Conservation (phyloP, 345 rosid genomes). For the Salix purpurea region DNA sequence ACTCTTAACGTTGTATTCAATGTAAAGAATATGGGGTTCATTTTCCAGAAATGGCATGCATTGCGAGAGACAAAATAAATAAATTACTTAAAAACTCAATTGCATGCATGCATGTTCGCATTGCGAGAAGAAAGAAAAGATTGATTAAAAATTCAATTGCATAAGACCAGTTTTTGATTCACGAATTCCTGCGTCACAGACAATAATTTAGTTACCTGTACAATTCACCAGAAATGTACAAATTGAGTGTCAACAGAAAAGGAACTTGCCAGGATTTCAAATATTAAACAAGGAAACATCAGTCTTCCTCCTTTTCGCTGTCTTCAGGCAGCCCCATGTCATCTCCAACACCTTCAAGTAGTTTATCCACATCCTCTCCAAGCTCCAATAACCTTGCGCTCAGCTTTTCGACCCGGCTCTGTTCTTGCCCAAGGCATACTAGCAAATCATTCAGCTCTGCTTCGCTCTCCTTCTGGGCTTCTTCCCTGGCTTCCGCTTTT, state of each 20-base stretch:
- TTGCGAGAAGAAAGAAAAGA: too few species aligned
- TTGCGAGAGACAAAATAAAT: too few species aligned
- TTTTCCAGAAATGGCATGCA: too few species aligned
- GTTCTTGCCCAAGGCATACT: slow-evolving; percentile 97
- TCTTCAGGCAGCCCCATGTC: slow-evolving; percentile 72
- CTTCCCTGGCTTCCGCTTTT: slow-evolving; percentile 84
- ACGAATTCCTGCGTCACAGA: neutral
- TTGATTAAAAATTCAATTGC: neutral
- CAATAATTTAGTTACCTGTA: slow-evolving; percentile 11
- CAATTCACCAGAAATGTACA: slow-evolving; percentile 21
- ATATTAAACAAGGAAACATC: neutral
- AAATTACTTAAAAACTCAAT: too few species aligned
- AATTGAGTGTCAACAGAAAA: neutral
- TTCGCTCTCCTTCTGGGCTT: slow-evolving; percentile 94
- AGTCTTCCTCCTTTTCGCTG: slow-evolving; percentile 38
- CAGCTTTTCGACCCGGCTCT: slow-evolving; percentile 88
- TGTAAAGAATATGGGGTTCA: too few species aligned
- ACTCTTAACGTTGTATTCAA: too few species aligned
- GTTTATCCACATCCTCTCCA: slow-evolving; percentile 79
- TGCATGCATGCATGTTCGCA: too few species aligned
- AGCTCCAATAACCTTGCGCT: slow-evolving; percentile 63
- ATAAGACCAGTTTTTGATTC: neutral
- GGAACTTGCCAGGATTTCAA: neutral
- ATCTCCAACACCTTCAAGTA: slow-evolving; percentile 88
- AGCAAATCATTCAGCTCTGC: slow-evolving; percentile 87